Percentiles rank a stretch among this genome's conserved stretches.
Conservation (phyloP, 192 early-diverging fungal species). For the Gigaspora rosea region DNA sequence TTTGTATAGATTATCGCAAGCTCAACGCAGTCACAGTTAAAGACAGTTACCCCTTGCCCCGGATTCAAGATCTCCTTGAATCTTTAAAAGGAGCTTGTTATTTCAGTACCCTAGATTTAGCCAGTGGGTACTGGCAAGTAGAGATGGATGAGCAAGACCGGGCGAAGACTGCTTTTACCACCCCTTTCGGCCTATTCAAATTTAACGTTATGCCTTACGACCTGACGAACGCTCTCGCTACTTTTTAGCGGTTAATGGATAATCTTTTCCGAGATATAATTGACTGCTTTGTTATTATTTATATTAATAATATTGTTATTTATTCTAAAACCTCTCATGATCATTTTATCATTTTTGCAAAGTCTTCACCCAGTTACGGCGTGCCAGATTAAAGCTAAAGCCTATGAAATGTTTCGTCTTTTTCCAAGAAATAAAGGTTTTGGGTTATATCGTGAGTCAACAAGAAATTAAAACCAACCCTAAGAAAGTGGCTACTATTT, state of each 20-base stretch:
- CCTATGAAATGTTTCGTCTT: too few relatives aligned
- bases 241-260: background rate
- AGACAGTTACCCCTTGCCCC: conserved; percentile 55
- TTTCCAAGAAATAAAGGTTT: background rate
- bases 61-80: too few relatives aligned
- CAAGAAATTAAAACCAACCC: background rate
- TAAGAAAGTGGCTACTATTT: background rate
- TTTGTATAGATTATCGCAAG: conserved; percentile 51
- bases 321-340: background rate
- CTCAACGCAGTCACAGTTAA: conserved; percentile 49
- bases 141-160: conserved; percentile 21
- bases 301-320: background rate
- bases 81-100: too few relatives aligned
- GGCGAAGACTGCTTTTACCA: conserved; percentile 30
- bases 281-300: background rate
- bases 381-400: background rate
- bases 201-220: conserved; percentile 40
- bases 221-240: conserved; percentile 10
- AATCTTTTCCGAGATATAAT: too few relatives aligned
- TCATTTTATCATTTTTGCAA: background rate
- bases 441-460: background rate
- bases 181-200: conserved; percentile 30
- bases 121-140: conserved; percentile 44
- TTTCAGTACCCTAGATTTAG: too few relatives aligned
- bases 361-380: background rate